These are phyloP conservation scores for Lojkania enalia DNA, from an alignment of 2,329 filamentous ascomycete species.

Conservation along the genomic window DNA sequence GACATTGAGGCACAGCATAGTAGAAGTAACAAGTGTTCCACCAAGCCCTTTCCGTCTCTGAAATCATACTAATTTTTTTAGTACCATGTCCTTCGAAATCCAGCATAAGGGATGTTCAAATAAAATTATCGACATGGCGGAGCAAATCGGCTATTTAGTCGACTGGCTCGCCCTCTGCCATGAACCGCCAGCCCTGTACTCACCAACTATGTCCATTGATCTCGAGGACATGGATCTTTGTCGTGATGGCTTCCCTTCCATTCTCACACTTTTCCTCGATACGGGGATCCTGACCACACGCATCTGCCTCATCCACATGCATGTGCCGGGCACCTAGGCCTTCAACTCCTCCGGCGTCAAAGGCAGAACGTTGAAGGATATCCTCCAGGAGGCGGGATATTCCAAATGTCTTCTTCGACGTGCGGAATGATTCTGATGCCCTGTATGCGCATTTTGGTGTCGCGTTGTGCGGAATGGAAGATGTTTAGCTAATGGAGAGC, in stretches of 20 bases:
- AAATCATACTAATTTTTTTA: too few species aligned
- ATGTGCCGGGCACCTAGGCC: constrained; percentile 24
- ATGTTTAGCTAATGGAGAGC: constrained; percentile 27
- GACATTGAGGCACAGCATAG: too few species aligned
- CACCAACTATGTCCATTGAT: constrained; percentile 20
- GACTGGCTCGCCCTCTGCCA: constrained; percentile 29
- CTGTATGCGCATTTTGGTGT: constrained; percentile 23
- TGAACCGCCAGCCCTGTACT: constrained; percentile 15
- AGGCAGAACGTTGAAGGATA: constrained; percentile 28
- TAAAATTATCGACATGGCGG: constrained; percentile 26
- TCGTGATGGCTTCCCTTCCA: constrained; percentile 26
- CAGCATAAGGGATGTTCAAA: constrained; percentile 19
- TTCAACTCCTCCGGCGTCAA: constrained; percentile 27
- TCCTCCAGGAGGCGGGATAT: constrained; percentile 32
- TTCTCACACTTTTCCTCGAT: constrained; percentile 26
- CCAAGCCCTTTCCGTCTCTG: too few species aligned
- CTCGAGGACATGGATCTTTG: constrained; percentile 29
- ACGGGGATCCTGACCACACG: constrained; percentile 4
- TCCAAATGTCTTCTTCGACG: constrained; percentile 33
- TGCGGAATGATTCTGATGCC: constrained; percentile 34
- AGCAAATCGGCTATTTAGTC: constrained; percentile 25
- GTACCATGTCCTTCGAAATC: background rate
- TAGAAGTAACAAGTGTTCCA: too few species aligned
- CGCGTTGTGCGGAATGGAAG: constrained; percentile 17
- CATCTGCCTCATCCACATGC: constrained; percentile 37